Conservation (phyloP, 306 rosid genomes). For the Prunus campanulata region DNA sequence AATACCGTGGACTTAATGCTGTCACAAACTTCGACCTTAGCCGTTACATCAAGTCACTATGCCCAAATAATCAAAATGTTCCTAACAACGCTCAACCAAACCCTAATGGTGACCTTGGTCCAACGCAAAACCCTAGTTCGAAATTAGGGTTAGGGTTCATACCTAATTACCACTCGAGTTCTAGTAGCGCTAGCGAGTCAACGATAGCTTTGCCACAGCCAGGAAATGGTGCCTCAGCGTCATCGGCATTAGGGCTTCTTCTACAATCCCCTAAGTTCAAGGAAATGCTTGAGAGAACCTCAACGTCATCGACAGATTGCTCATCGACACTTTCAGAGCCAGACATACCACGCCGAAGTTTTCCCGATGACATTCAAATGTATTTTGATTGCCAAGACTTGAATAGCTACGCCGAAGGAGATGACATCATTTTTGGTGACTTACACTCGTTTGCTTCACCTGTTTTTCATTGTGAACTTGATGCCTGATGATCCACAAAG, state of each 20-base stretch:
- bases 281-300: slow-evolving; percentile 57
- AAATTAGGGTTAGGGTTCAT: slow-evolving; percentile 28
- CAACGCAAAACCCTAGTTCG: slow-evolving; percentile 9
- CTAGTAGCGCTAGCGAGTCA: neutral
- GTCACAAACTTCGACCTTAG: slow-evolving; percentile 90
- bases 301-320: neutral
- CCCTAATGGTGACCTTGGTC: neutral
- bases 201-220: neutral
- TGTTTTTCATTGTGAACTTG: slow-evolving; percentile 65
- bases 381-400: slow-evolving; percentile 65
- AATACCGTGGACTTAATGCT: slow-evolving; percentile 89
- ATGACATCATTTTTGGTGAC: slow-evolving; percentile 71
- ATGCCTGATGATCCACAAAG: slow-evolving; percentile 24
- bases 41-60: slow-evolving; percentile 54
- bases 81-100: slow-evolving; percentile 23
- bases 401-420: slow-evolving; percentile 40
- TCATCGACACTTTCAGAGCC: slow-evolving; percentile 22
- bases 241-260: slow-evolving; percentile 50
- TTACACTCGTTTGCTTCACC: slow-evolving; percentile 47
- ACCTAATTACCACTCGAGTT: slow-evolving; percentile 14
- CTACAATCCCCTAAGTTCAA: slow-evolving; percentile 57
- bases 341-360: slow-evolving; percentile 46
- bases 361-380: slow-evolving; percentile 87
- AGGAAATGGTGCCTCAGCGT: slow-evolving; percentile 10
- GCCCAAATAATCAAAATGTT: slow-evolving; percentile 36